Evolutionary conservation across 23 red algal species (phyloP), one percentile per base, ranked within the genome.

Genomic region (Gracilaria vermiculophylla): DNA sequence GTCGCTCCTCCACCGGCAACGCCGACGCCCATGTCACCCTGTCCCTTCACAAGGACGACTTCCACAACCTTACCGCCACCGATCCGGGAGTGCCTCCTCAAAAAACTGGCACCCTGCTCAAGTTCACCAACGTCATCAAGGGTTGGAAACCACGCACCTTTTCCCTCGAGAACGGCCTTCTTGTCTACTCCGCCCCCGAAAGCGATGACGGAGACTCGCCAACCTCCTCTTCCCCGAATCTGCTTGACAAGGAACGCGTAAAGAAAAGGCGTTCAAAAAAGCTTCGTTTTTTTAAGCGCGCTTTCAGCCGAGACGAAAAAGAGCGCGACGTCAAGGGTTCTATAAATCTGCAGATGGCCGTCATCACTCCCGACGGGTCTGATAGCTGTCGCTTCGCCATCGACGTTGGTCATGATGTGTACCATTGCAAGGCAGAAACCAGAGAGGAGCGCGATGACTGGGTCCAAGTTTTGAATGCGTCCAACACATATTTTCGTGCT

Each of bases 311-410:
- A 17, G 76, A 91, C 0, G 87, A 91, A 5, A 80, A 81, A 27
- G 87, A 91, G 35, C 58, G 61, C 28, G 87, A 91, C 47, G 31
- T 91, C 75, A 80, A 81, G 50, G 96, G 96, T 32, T 45, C 51
- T 24, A 98, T 98, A 65, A 94, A 92, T 31, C 58, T 98, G 80
- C 96, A 94, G 37, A 42, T 66, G 0, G 91, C 96, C 36, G 92
- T 89, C 44, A 92, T 98, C 17, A 61, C 92, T 29, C 61, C 91
- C 20, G 90, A 98, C 75, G 92, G 92, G 39, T 81, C 91, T 19
- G 96, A 98, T 57, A 36, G 20, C 51, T 67, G 73, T 45, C 86
- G 92, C n/a, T 94, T 98, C 60, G 92, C 88, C 9, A 92, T 98
- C 27, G 96, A 98, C 79, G 87, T 88, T n/a, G 96, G 93, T 13